These are phyloP conservation scores for Bretschneidera sinensis DNA, from an alignment of 345 rosid species.

Conservation along the genomic window DNA sequence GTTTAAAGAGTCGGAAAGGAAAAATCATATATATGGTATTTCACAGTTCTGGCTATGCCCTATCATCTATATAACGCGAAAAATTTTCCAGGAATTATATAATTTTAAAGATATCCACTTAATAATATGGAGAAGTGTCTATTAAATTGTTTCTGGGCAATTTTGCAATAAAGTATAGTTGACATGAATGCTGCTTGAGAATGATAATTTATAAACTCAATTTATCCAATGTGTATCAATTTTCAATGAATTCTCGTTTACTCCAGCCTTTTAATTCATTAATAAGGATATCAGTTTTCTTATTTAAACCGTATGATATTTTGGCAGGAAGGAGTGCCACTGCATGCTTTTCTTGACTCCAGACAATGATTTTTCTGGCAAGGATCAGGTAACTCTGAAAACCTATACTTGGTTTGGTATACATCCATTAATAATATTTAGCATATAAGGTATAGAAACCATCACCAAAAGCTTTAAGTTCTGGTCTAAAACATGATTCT, in stretches of 20 bases:
- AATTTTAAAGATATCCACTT: background rate
- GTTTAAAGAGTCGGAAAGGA: background rate
- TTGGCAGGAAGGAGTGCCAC: slow-evolving; percentile 93
- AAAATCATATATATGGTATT: too few species aligned
- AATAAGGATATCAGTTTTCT: background rate
- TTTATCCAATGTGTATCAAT: too few species aligned
- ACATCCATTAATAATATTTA: too few species aligned
- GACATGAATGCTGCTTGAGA: background rate
- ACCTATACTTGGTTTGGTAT: too few species aligned
- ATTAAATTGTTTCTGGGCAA: background rate
- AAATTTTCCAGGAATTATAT: background rate
- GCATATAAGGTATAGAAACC: background rate
- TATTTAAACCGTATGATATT: background rate
- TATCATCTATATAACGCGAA: background rate
- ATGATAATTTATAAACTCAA: background rate
- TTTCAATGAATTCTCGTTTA: background rate
- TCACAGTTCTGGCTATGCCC: background rate
- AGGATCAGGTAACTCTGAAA: slow-evolving; percentile 62
- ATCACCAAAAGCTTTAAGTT: background rate
- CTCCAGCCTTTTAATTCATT: background rate
- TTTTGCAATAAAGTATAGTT: background rate
- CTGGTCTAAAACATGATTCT: background rate
- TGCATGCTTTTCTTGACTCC: slow-evolving; percentile 99
- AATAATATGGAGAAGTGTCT: too few species aligned
- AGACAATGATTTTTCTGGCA: slow-evolving; percentile 91